Evolutionary conservation across 139 green algal species (phyloP).

Genomic region (Coelastrella sp.): DNA sequence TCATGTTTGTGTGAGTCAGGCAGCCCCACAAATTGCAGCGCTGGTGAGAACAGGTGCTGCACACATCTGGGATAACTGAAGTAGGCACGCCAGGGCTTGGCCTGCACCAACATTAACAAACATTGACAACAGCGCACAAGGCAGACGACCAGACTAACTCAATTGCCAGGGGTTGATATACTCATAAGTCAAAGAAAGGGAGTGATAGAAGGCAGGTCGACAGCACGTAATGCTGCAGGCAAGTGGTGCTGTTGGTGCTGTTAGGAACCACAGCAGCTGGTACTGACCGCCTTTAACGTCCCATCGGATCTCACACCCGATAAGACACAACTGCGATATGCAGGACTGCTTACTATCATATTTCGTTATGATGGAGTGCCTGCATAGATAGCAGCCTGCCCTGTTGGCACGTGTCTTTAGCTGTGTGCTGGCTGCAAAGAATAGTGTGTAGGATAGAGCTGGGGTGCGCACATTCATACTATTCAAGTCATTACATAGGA

Average conservation of each 20-base stretch:
- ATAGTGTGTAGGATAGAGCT: neutral
- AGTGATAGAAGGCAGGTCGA: neutral
- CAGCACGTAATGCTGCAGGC: neutral
- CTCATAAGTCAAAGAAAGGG: neutral
- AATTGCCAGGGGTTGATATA: neutral
- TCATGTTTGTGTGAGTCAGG: neutral
- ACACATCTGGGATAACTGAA: conserved; percentile 19
- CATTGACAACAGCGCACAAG: neutral
- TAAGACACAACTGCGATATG: too few relatives aligned
- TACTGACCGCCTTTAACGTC: too few relatives aligned
- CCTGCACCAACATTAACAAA: neutral
- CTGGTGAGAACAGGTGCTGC: conserved; percentile 6
- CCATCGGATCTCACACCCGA: too few relatives aligned
- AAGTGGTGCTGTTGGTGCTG: neutral
- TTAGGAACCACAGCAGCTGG: too few relatives aligned
- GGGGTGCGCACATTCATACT: too few relatives aligned
- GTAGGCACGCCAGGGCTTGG: neutral
- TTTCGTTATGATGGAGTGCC: too few relatives aligned
- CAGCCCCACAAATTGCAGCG: conserved; percentile 38
- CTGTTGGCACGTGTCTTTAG: too few relatives aligned
- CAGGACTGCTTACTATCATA: too few relatives aligned
- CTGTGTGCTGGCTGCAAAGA: neutral
- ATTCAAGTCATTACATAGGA: too few relatives aligned
- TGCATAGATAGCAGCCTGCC: too few relatives aligned
- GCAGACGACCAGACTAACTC: too few relatives aligned